phyloP scores from a whole-genome alignment of 2,329 filamentous ascomycete genomes.

The Claviceps spartinae region DNA sequence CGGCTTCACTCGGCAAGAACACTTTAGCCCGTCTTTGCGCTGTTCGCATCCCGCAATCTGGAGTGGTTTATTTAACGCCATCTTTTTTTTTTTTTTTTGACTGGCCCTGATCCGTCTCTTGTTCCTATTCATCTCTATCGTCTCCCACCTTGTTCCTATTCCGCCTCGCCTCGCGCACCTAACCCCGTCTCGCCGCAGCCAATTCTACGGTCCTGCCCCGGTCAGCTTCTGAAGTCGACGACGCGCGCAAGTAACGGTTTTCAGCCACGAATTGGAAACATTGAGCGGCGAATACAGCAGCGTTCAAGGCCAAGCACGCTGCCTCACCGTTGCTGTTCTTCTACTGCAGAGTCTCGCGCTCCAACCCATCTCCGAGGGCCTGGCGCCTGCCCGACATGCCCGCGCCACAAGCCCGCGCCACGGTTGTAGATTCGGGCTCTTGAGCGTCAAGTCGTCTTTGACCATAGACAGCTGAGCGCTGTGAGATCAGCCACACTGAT shows the following conservation, averaged over 20 bases:
- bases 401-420: constrained; percentile 2
- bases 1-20: neutral
- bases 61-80: neutral
- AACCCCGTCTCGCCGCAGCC: neutral
- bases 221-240: neutral
- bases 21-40: neutral
- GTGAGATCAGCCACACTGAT: too few species aligned
- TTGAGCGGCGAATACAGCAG: neutral
- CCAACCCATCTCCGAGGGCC: neutral
- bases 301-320: neutral
- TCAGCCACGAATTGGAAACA: too few species aligned
- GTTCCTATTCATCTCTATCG: neutral
- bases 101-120: neutral
- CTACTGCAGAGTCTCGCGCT: neutral
- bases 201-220: neutral
- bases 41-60: neutral
- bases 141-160: neutral
- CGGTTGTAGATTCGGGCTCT: neutral
- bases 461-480: too few species aligned
- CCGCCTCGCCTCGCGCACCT: neutral
- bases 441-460: too few species aligned
- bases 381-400: constrained; percentile 5
- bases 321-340: neutral
- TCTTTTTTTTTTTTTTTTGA: neutral
- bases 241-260: too few species aligned